phyloP scores from a whole-genome alignment of 2,329 filamentous ascomycete species.

The Pezizomycotina sp. region DNA sequence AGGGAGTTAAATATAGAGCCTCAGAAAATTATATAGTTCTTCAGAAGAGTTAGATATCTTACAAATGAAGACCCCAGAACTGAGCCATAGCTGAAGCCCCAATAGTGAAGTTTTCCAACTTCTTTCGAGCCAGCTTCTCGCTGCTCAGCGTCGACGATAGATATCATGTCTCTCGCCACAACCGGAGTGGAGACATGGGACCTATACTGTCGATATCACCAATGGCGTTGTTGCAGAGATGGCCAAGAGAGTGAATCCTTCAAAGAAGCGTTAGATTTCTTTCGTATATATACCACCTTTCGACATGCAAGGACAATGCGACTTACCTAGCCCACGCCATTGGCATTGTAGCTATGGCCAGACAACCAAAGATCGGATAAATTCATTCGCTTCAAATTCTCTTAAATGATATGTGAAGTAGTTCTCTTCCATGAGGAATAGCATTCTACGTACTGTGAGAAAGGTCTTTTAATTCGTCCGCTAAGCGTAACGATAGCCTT shows the following conservation, averaged over 20 bases:
- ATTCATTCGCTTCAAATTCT: too few relatives aligned
- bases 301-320: constrained; percentile 6
- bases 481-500: constrained; percentile 4
- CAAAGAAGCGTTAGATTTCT: background rate
- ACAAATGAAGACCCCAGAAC: constrained; percentile 38
- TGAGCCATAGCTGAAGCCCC: constrained; percentile 42
- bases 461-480: too few relatives aligned
- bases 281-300: constrained; percentile 4
- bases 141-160: constrained; percentile 28
- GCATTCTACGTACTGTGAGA: too few relatives aligned
- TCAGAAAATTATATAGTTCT: too few relatives aligned
- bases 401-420: too few relatives aligned
- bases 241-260: background rate
- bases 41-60: too few relatives aligned
- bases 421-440: too few relatives aligned
- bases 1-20: too few relatives aligned
- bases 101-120: constrained; percentile 29
- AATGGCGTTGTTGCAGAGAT: background rate
- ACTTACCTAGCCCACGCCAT: constrained; percentile 7
- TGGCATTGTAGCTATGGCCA: constrained; percentile 3
- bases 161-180: constrained; percentile 30
- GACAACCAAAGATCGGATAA: too few relatives aligned
- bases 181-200: constrained; percentile 14
- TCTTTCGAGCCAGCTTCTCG: constrained; percentile 3
- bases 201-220: constrained; percentile 5